Conservation (phyloP, 495 filamentous ascomycete species). For the Achaetomiella virescens region DNA sequence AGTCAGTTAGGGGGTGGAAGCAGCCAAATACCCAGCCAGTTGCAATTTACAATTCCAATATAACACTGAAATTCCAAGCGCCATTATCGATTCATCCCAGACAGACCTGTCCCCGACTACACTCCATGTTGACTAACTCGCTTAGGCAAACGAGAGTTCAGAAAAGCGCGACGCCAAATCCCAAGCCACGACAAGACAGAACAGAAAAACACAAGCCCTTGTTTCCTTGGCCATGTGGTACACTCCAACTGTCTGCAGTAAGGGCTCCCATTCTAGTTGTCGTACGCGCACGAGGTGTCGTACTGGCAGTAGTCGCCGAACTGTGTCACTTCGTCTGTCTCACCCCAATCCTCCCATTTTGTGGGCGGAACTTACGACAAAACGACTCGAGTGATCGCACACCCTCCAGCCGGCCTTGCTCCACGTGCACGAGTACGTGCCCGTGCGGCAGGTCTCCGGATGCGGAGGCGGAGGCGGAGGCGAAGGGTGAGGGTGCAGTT, state of each 20-base stretch:
- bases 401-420: constrained; percentile 23
- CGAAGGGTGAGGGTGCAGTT: not conserved
- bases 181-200: not conserved
- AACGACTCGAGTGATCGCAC: constrained; percentile 17
- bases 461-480: not conserved
- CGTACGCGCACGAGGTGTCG: constrained; percentile 22
- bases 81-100: not conserved
- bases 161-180: constrained; percentile 1
- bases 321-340: not conserved
- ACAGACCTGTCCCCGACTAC: not conserved
- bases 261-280: constrained; percentile 21
- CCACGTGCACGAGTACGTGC: constrained; percentile 5
- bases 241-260: constrained; percentile 18
- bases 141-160: constrained; percentile 4
- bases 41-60: not conserved
- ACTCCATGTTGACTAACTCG: not conserved
- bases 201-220: not conserved
- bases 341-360: not conserved
- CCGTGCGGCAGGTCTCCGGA: not conserved
- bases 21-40: not conserved
- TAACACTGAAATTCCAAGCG: not conserved
- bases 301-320: constrained; percentile 16
- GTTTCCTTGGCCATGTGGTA: not conserved
- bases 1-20: not conserved
- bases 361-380: constrained; percentile 27